Base-by-base conservation (phyloP, 2,329 filamentous ascomycete species). In the Xylariaceae sp. region DNA sequence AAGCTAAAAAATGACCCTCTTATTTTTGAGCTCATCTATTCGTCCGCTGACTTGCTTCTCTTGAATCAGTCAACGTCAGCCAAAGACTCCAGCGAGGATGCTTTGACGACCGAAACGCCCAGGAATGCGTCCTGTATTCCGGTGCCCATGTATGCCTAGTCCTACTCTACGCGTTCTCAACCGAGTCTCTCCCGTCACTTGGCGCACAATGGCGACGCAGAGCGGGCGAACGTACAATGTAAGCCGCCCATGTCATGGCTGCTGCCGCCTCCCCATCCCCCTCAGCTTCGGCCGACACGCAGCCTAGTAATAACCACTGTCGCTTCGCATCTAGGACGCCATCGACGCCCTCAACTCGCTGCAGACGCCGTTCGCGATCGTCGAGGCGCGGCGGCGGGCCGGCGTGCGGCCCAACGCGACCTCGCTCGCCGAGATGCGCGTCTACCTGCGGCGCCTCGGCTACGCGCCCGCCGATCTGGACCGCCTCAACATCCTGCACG, bases 301-400 rank as follows among this genome's bases (percentile, higher is more conserved):
- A 25, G 3, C 8, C 4, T 5, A 5, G 13, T 6, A 15, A 13
- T 12, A 17, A 32, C 16, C 15, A 13, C 10, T 19, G 17, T 31
- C 15, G 21, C 40, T 33, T 19, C 21, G 16, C 22, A 22, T 10
- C 11, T 45, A 94, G 87, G 87, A 92, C 57, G 92, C 90, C 30
- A 79, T 96, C 43, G 68, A 78, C 46, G 77, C 83, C 24, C 75
- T 96, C 53, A 96, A 96, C 60, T 83, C 85, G 28, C 77, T 96
- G 32, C 92, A 98, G 59, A 87, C 84, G 26, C 93, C 94, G 33
- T 90, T 82, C 55, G 75, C 82, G 31, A 73, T 87, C 32, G 74
- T 95, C 13, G 79, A 94, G 55, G 78, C 81, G 32, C 79, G 92
- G 32, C 73, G 78, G 35, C 84, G 84, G 55, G 82, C 81, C 13